Conservation (phyloP, 2,329 filamentous ascomycete species). For the Aspergillus tubingensis region DNA sequence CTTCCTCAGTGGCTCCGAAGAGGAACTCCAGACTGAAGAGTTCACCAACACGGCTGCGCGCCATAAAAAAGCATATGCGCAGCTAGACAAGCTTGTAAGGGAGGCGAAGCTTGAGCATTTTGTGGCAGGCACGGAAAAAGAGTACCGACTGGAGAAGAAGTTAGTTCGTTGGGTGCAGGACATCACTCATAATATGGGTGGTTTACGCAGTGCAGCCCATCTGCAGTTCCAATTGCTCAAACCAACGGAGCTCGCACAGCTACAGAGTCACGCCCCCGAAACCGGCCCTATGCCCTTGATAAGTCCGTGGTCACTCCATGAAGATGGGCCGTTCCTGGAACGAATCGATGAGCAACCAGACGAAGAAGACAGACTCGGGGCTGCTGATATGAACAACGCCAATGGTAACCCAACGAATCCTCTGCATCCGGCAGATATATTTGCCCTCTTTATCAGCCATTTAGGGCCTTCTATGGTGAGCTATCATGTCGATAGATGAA, state of each 20-base stretch:
- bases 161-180: slow-evolving; percentile 83
- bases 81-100: slow-evolving; percentile 73
- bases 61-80: slow-evolving; percentile 68
- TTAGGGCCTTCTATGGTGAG: slow-evolving; percentile 82
- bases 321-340: slow-evolving; percentile 54
- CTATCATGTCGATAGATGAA: background rate
- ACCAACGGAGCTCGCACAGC: slow-evolving; percentile 50
- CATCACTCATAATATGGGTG: slow-evolving; percentile 85
- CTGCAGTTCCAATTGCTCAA: slow-evolving; percentile 84
- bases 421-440: slow-evolving; percentile 72
- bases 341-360: slow-evolving; percentile 64
- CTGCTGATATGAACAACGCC: slow-evolving; percentile 12
- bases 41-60: slow-evolving; percentile 64
- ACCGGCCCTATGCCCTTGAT: slow-evolving; percentile 22
- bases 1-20: slow-evolving; percentile 80
- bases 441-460: slow-evolving; percentile 83
- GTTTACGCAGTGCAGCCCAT: slow-evolving; percentile 81
- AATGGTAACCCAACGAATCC: slow-evolving; percentile 13
- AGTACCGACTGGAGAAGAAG: slow-evolving; percentile 76
- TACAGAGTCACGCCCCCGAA: slow-evolving; percentile 19
- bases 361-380: slow-evolving; percentile 51
- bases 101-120: slow-evolving; percentile 92
- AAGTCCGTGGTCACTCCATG: slow-evolving; percentile 39
- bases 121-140: slow-evolving; percentile 72
- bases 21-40: slow-evolving; percentile 68